A percentile compares a stretch with the other conserved stretches of the same genome.
Conservation (phyloP, 352 stramenopile species). For the Phytophthora pisi region DNA sequence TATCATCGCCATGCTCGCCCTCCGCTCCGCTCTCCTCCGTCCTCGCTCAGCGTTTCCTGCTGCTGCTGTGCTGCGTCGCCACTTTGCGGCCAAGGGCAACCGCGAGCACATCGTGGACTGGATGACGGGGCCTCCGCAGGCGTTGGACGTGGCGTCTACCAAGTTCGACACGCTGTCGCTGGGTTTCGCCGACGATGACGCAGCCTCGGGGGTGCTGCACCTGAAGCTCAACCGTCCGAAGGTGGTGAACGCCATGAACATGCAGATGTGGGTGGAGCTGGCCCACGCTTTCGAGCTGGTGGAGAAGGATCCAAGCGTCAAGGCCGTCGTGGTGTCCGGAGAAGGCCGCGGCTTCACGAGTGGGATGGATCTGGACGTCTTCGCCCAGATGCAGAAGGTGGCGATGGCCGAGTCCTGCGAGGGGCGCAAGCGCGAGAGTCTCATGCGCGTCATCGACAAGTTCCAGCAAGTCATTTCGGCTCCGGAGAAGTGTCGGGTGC, state of each 20-base stretch:
- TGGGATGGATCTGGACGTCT: constrained; percentile 91
- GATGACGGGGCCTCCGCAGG: constrained; percentile 54
- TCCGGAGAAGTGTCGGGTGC: constrained; percentile 83
- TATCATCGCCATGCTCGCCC: constrained; percentile 19
- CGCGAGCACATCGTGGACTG: constrained; percentile 53
- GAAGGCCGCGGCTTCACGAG: constrained; percentile 84
- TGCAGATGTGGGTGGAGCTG: constrained; percentile 90
- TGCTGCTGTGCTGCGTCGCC: constrained; percentile 5
- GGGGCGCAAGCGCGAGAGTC: constrained; percentile 76
- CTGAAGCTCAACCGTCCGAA: constrained; percentile 85
- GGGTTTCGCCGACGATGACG: constrained; percentile 32
- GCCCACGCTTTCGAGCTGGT: constrained; percentile 70
- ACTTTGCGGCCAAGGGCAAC: constrained; percentile 43
- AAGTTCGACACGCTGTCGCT: constrained; percentile 67
- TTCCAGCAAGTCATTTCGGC: constrained; percentile 88
- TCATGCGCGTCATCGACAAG: constrained; percentile 80
- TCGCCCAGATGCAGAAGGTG: constrained; percentile 77
- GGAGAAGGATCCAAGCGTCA: constrained; percentile 68
- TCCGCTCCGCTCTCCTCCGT: constrained; percentile 18
- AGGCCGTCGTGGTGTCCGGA: constrained; percentile 79
- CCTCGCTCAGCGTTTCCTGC: constrained; percentile 1
- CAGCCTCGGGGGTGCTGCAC: constrained; percentile 66
- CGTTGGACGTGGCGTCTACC: constrained; percentile 42
- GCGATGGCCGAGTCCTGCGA: constrained; percentile 68
- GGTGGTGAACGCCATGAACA: constrained; percentile 89